phyloP scores from a whole-genome alignment of 371 early-diverging fungal genomes.

The Lichtheimia corymbifera region DNA sequence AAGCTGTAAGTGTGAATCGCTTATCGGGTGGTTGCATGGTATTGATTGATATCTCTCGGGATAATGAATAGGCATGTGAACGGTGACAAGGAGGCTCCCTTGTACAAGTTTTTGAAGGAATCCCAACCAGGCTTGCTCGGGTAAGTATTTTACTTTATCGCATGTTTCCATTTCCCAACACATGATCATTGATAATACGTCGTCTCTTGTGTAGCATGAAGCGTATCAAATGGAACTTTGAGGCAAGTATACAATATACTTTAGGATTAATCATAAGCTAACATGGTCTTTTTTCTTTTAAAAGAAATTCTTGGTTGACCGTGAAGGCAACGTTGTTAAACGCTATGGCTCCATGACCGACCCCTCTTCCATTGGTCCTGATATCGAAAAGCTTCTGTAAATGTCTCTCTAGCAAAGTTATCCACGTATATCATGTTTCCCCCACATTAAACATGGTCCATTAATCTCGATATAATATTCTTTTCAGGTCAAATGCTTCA shows the following conservation, averaged over 20 bases:
- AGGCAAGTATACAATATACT: slow-evolving; percentile 27
- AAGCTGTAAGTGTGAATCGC: slow-evolving; percentile 53
- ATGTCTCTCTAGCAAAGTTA: slow-evolving; percentile 1
- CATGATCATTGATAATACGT: not conserved
- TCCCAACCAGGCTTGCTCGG: slow-evolving; percentile 63
- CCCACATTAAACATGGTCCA: not conserved
- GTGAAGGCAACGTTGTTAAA: slow-evolving; percentile 65
- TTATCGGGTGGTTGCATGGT: not conserved
- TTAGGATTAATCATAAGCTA: not conserved
- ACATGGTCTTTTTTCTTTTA: slow-evolving; percentile 3
- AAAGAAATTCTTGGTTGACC: slow-evolving; percentile 75
- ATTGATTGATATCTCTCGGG: not conserved
- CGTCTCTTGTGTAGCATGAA: slow-evolving; percentile 35
- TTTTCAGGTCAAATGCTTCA: not conserved
- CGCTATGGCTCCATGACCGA: slow-evolving; percentile 61
- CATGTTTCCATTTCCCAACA: slow-evolving; percentile 1
- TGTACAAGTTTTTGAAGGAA: slow-evolving; percentile 76
- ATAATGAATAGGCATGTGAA: slow-evolving; percentile 65
- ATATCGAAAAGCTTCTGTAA: slow-evolving; percentile 55
- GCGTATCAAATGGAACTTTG: slow-evolving; percentile 80
- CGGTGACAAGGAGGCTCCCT: slow-evolving; percentile 70
- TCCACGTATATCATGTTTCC: too few species aligned
- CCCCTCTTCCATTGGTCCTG: slow-evolving; percentile 54
- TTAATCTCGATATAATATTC: not conserved
- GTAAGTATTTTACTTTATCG: slow-evolving; percentile 26